Percentiles rank a stretch among this genome's conserved stretches.
Conservation (phyloP, 345 rosid genomes). For the Pistacia integerrima region DNA sequence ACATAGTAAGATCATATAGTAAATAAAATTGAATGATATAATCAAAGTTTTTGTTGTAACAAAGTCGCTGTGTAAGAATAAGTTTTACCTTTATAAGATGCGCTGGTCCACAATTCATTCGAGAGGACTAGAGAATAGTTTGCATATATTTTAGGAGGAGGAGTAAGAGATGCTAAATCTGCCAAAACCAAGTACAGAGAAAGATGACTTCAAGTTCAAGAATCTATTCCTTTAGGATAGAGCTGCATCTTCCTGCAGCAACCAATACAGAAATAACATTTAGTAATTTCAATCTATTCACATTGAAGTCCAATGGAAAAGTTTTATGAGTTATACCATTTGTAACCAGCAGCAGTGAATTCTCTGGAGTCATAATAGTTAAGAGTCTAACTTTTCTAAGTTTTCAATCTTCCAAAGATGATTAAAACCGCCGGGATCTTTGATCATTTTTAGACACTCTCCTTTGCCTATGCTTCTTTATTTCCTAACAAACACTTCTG, state of each 20-base stretch:
- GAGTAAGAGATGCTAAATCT: constrained; percentile 21
- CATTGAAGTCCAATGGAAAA: background rate
- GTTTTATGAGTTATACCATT: constrained; percentile 31
- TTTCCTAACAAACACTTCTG: constrained; percentile 40
- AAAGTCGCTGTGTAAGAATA: background rate
- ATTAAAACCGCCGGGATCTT: constrained; percentile 17
- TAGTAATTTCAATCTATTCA: background rate
- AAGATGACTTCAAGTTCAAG: constrained; percentile 27
- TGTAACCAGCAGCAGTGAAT: constrained; percentile 31
- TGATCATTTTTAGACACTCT: constrained; percentile 35
- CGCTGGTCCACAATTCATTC: constrained; percentile 33
- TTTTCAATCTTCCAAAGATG: constrained; percentile 40
- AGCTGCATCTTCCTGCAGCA: constrained; percentile 42
- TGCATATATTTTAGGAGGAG: constrained; percentile 32
- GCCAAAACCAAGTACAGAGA: constrained; percentile 37
- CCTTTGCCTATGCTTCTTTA: constrained; percentile 37
- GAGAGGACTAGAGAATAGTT: constrained; percentile 32
- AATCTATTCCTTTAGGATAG: constrained; percentile 36
- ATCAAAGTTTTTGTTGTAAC: too few species aligned
- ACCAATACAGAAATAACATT: background rate
- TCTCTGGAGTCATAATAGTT: constrained; percentile 22
- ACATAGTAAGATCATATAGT: too few species aligned
- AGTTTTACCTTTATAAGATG: constrained; percentile 34
- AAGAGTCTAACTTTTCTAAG: constrained; percentile 26
- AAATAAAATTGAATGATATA: too few species aligned